Conservation (phyloP, 768 basidiomycete species). For the Galerina sulciceps region DNA sequence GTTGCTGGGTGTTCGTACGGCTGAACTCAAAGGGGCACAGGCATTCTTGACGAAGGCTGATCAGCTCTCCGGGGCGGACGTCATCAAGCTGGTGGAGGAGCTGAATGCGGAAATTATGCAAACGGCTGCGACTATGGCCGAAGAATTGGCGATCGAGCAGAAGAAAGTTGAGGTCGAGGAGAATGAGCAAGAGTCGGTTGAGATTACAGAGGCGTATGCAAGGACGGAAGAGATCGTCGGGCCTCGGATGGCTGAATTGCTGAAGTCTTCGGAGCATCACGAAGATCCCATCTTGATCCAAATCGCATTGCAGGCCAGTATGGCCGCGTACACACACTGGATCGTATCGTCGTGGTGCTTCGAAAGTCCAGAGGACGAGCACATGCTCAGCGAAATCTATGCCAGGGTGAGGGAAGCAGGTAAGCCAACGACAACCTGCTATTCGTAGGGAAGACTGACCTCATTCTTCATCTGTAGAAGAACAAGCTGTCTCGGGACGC, state of each 20-base stretch:
- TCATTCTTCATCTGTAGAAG: conserved; percentile 34
- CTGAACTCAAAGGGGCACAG: conserved; percentile 54
- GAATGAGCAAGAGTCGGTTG: conserved; percentile 27
- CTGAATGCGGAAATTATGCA: conserved; percentile 58
- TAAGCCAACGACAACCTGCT: conserved; percentile 18
- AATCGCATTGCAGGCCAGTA: conserved; percentile 48
- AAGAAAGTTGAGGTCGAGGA: conserved; percentile 19
- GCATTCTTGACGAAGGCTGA: conserved; percentile 52
- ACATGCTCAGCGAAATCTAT: conserved; percentile 46
- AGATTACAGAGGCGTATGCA: conserved; percentile 28
- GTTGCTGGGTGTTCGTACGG: conserved; percentile 43
- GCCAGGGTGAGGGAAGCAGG: conserved; percentile 46
- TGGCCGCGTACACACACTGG: conserved; percentile 53
- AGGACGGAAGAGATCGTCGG: conserved; percentile 37
- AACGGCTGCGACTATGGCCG: conserved; percentile 52
- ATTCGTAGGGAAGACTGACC: neutral
- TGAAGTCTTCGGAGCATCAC: conserved; percentile 41
- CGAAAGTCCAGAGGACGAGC: conserved; percentile 51
- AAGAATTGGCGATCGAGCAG: conserved; percentile 37
- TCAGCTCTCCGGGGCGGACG: conserved; percentile 50
- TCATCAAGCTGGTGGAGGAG: conserved; percentile 46
- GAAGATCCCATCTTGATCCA: conserved; percentile 45
- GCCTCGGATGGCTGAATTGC: conserved; percentile 40
- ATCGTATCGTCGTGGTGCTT: conserved; percentile 55
- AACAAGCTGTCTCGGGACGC: conserved; percentile 54